These are phyloP conservation scores for Epichloe sp. DNA, from an alignment of 2,329 filamentous ascomycete genomes.

Conservation along the genomic window DNA sequence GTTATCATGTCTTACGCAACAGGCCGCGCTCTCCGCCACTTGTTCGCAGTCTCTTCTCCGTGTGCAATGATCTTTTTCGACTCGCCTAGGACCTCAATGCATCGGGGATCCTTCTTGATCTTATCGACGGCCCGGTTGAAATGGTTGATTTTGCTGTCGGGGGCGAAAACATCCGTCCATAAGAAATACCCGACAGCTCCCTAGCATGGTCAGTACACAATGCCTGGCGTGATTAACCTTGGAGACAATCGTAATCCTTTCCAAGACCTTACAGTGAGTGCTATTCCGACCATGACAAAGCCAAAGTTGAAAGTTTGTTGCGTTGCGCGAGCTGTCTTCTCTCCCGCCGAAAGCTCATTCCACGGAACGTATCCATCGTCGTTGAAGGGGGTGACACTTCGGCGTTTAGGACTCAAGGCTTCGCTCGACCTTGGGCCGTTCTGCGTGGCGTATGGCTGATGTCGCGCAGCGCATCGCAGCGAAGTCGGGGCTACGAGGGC, in stretches of 20 bases:
- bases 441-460: constrained; percentile 45
- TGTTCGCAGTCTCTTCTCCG: constrained; percentile 68
- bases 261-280: constrained; percentile 50
- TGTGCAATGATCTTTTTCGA: constrained; percentile 63
- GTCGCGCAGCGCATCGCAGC: not conserved
- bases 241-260: not conserved
- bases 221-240: not conserved
- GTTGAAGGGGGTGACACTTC: constrained; percentile 73
- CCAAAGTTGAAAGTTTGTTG: constrained; percentile 86
- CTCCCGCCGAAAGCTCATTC: constrained; percentile 58
- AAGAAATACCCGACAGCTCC: constrained; percentile 66
- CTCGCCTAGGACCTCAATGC: constrained; percentile 62
- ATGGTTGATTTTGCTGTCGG: constrained; percentile 72
- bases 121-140: constrained; percentile 79
- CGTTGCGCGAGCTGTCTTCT: constrained; percentile 74
- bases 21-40: constrained; percentile 59
- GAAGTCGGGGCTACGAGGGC: constrained; percentile 6
- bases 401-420: constrained; percentile 38
- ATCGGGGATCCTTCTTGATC: constrained; percentile 60
- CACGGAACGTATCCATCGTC: constrained; percentile 76
- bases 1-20: constrained; percentile 33
- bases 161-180: constrained; percentile 70
- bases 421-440: constrained; percentile 27
- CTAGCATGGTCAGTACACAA: constrained; percentile 25
- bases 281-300: constrained; percentile 60